A percentile compares a stretch with the other conserved stretches of the same genome.
Conservation (phyloP, 352 stramenopile genomes). For the Pythium dissotocum region DNA sequence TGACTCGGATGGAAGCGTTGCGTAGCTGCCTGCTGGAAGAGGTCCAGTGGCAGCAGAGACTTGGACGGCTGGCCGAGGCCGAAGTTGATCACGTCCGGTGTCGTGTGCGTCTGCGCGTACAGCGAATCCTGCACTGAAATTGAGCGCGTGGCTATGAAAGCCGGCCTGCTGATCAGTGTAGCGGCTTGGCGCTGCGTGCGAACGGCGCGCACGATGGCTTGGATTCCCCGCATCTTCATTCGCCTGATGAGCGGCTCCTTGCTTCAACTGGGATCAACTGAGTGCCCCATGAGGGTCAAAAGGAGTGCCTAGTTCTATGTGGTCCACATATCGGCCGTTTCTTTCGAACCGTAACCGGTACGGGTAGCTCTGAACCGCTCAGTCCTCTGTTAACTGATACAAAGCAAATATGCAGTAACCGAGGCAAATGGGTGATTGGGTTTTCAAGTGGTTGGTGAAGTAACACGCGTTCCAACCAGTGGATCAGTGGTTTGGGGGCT, state of each 20-base stretch:
- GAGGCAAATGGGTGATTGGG: conserved; percentile 25
- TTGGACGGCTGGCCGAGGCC: conserved; percentile 79
- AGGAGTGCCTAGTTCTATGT: conserved; percentile 15
- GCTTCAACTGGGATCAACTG: not conserved
- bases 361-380: conserved; percentile 16
- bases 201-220: not conserved
- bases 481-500: conserved; percentile 51
- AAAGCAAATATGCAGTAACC: not conserved
- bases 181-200: not conserved
- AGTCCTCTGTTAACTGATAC: conserved; percentile 18
- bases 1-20: conserved; percentile 51
- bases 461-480: conserved; percentile 80
- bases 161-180: not conserved
- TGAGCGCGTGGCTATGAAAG: not conserved
- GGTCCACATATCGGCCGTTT: conserved; percentile 10
- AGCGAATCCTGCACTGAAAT: conserved; percentile 57
- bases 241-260: not conserved
- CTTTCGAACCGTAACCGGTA: conserved; percentile 11
- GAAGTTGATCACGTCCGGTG: conserved; percentile 76
- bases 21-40: conserved; percentile 51
- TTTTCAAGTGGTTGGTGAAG: conserved; percentile 34
- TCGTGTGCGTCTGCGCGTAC: conserved; percentile 70
- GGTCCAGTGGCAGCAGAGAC: conserved; percentile 69
- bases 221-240: not conserved
- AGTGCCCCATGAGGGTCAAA: conserved; percentile 4